Percentiles rank a stretch among this genome's conserved stretches.
Conservation (phyloP, 2,329 filamentous ascomycete species). For the Penicillium sclerotiorum region DNA sequence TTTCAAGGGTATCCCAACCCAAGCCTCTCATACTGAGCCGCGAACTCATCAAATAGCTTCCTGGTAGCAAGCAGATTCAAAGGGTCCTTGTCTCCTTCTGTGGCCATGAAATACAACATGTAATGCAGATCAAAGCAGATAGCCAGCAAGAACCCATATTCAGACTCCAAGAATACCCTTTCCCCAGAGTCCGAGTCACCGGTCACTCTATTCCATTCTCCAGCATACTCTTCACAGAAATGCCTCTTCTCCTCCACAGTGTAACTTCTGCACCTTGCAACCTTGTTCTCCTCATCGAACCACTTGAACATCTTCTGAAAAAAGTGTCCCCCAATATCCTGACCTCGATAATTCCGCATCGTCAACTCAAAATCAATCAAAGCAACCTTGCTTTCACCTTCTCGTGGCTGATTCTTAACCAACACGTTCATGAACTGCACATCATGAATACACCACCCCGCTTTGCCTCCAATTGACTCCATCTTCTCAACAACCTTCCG, state of each 20-base stretch:
- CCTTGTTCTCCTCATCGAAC: slow-evolving; percentile 24
- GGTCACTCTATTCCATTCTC: slow-evolving; percentile 23
- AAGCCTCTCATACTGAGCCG: slow-evolving; percentile 20
- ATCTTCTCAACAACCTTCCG: slow-evolving; percentile 13
- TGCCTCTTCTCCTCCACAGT: slow-evolving; percentile 24
- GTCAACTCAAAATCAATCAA: slow-evolving; percentile 27
- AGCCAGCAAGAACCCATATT: slow-evolving; percentile 22
- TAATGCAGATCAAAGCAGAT: slow-evolving; percentile 26
- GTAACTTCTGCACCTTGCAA: slow-evolving; percentile 21
- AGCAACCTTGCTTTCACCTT: slow-evolving; percentile 21
- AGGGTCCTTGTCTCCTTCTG: slow-evolving; percentile 20
- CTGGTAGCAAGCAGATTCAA: slow-evolving; percentile 20
- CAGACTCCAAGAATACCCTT: slow-evolving; percentile 23
- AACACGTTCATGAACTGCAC: slow-evolving; percentile 26
- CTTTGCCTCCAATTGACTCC: slow-evolving; percentile 17
- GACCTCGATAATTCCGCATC: slow-evolving; percentile 24
- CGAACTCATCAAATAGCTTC: slow-evolving; percentile 25
- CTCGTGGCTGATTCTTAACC: slow-evolving; percentile 18
- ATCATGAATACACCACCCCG: slow-evolving; percentile 27
- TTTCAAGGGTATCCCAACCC: too few relatives aligned
- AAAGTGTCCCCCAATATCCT: slow-evolving; percentile 27
- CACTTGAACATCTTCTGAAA: slow-evolving; percentile 30
- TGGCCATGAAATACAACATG: slow-evolving; percentile 26
- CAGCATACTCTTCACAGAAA: slow-evolving; percentile 25
- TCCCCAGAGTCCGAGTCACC: slow-evolving; percentile 26